Evolutionary conservation across 2,329 filamentous ascomycete genomes (phyloP).

Genomic region (Stachybotrys elegans): DNA sequence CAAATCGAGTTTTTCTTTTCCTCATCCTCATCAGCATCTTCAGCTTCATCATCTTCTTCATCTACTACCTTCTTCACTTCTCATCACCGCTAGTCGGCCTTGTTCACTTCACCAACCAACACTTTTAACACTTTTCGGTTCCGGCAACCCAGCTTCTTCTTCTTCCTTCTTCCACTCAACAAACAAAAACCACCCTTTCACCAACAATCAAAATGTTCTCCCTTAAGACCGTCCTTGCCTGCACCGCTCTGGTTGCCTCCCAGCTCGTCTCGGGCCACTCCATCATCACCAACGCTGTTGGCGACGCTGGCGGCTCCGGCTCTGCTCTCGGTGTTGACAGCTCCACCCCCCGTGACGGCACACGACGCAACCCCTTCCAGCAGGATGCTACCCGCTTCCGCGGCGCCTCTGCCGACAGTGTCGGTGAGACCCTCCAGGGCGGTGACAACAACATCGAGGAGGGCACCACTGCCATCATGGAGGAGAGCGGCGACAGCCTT

Average conservation of each 20-base stretch:
- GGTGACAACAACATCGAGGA: slow-evolving; percentile 53
- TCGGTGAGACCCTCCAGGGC: slow-evolving; percentile 53
- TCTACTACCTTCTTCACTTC: background rate
- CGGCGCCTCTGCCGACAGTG: slow-evolving; percentile 43
- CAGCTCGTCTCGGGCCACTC: slow-evolving; percentile 56
- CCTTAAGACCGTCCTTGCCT: slow-evolving; percentile 2
- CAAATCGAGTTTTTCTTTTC: background rate
- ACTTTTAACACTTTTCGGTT: background rate
- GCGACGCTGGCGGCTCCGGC: slow-evolving; percentile 52
- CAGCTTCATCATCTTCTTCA: background rate
- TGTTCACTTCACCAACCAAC: background rate
- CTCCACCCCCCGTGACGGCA: slow-evolving; percentile 56
- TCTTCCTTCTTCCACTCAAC: background rate
- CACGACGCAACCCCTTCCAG: slow-evolving; percentile 56
- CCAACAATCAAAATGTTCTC: slow-evolving; percentile 2
- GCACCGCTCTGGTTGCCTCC: slow-evolving; percentile 12
- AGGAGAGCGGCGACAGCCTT: slow-evolving; percentile 48
- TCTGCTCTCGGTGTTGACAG: slow-evolving; percentile 47
- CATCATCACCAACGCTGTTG: slow-evolving; percentile 53
- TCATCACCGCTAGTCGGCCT: background rate
- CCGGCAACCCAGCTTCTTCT: background rate
- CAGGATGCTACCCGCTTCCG: slow-evolving; percentile 59
- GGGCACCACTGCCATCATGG: slow-evolving; percentile 53
- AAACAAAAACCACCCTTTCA: background rate
- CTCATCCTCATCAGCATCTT: background rate